phyloP scores from a whole-genome alignment of 2,329 filamentous ascomycete species.

The Ceratocystis cacaofunesta region DNA sequence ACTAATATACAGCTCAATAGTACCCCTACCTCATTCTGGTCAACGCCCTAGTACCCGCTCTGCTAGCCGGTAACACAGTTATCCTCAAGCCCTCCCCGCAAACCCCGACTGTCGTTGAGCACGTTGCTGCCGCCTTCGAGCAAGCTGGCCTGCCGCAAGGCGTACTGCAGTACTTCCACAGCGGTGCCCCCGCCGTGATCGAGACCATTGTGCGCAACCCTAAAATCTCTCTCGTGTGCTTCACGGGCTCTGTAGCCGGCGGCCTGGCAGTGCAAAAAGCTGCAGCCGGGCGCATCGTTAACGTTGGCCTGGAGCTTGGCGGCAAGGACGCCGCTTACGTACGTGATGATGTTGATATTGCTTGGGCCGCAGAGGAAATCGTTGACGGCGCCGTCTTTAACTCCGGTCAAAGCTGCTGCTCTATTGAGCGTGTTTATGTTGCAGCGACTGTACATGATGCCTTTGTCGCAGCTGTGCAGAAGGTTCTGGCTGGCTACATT shows the following conservation, averaged over 20 bases:
- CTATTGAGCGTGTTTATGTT: slow-evolving; percentile 83
- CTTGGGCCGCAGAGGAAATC: slow-evolving; percentile 86
- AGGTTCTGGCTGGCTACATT: slow-evolving; percentile 66
- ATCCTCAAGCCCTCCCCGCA: slow-evolving; percentile 92
- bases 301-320: slow-evolving; percentile 79
- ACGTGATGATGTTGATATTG: slow-evolving; percentile 67
- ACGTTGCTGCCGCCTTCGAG: slow-evolving; percentile 58
- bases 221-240: slow-evolving; percentile 68
- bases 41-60: slow-evolving; percentile 83
- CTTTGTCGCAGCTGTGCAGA: slow-evolving; percentile 66
- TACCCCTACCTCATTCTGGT: slow-evolving; percentile 90
- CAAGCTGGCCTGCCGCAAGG: slow-evolving; percentile 69
- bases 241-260: slow-evolving; percentile 82
- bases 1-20: slow-evolving; percentile 29
- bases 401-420: slow-evolving; percentile 95
- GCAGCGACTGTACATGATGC: slow-evolving; percentile 69
- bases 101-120: slow-evolving; percentile 82
- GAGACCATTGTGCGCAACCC: slow-evolving; percentile 66
- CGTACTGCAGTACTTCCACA: slow-evolving; percentile 86
- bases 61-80: slow-evolving; percentile 78
- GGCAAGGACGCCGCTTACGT: slow-evolving; percentile 93
- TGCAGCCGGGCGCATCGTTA: slow-evolving; percentile 68
- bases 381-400: slow-evolving; percentile 96
- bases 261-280: slow-evolving; percentile 76
- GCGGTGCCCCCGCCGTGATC: slow-evolving; percentile 61